These are phyloP conservation scores for Lachancea fermentati DNA, from an alignment of 805 yeast species.

Conservation along the genomic window DNA sequence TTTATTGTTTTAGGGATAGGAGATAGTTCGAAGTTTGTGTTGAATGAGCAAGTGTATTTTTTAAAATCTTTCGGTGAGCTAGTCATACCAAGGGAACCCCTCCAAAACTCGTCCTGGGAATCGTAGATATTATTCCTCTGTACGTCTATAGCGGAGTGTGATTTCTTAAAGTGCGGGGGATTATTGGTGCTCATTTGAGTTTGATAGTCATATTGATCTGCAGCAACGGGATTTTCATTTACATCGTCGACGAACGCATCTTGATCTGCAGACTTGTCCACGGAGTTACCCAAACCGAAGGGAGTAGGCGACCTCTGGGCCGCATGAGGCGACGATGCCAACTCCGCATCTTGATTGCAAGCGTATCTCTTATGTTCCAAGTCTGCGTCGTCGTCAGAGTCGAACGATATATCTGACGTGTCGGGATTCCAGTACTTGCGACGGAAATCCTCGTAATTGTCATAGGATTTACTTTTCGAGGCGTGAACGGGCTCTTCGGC, in stretches of 20 bases:
- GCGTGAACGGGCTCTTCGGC: neutral
- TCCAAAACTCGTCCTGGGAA: neutral
- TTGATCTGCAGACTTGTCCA: neutral
- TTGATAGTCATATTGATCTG: neutral
- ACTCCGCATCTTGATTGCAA: neutral
- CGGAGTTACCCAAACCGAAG: neutral
- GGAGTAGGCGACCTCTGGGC: neutral
- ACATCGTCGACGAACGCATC: constrained; percentile 6
- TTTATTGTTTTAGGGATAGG: constrained; percentile 13
- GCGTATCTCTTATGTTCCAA: neutral
- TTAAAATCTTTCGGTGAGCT: constrained; percentile 23
- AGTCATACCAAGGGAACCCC: neutral
- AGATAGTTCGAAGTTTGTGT: constrained; percentile 30
- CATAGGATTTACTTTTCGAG: neutral
- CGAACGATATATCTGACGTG: neutral
- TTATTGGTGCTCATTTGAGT: neutral
- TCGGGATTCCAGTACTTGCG: constrained; percentile 3
- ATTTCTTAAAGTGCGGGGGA: constrained; percentile 21
- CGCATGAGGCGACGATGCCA: constrained; percentile 7
- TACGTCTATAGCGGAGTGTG: constrained; percentile 26
- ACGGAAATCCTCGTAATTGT: constrained; percentile 1
- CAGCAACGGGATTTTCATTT: neutral
- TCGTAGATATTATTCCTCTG: constrained; percentile 11
- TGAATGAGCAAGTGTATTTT: constrained; percentile 31
- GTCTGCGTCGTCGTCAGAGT: constrained; percentile 6